A percentile compares a stretch with the other conserved stretches of the same genome.
Conservation (phyloP, 2,329 filamentous ascomycete species). For the Blastomyces silverae region DNA sequence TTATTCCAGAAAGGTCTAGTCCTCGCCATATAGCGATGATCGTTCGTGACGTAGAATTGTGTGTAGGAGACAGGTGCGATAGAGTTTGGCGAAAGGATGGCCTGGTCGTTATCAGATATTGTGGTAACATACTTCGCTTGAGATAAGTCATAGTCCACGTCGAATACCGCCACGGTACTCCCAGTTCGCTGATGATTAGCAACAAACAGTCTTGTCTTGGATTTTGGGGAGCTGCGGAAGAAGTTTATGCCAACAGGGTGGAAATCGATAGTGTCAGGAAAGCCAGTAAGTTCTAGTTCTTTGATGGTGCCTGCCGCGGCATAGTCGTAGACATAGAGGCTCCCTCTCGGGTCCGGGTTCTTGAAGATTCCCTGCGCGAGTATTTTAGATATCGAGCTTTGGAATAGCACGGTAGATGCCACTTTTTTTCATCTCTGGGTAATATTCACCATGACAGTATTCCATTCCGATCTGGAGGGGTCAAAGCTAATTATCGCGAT, state of each 20-base stretch:
- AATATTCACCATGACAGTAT: conserved; percentile 17
- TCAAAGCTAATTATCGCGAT: conserved; percentile 21
- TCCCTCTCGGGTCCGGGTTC: conserved; percentile 17
- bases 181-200: conserved; percentile 19
- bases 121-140: conserved; percentile 18
- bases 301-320: conserved; percentile 16
- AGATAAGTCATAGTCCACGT: conserved; percentile 20
- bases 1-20: conserved; percentile 19
- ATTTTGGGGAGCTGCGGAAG: conserved; percentile 17
- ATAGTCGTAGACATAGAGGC: conserved; percentile 20
- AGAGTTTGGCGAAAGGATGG: conserved; percentile 20
- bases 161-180: conserved; percentile 19
- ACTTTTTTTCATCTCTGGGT: not conserved
- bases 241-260: conserved; percentile 20
- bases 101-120: conserved; percentile 18
- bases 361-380: conserved; percentile 3
- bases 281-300: conserved; percentile 17
- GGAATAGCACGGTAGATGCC: not conserved
- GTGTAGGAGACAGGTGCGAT: conserved; percentile 20
- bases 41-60: conserved; percentile 22
- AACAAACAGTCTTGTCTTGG: conserved; percentile 19
- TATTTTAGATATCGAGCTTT: not conserved
- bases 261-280: conserved; percentile 15
- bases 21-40: conserved; percentile 18
- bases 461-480: conserved; percentile 19